phyloP scores from a whole-genome alignment of 176 grass and related monocot species.

The Oryza punctata region DNA sequence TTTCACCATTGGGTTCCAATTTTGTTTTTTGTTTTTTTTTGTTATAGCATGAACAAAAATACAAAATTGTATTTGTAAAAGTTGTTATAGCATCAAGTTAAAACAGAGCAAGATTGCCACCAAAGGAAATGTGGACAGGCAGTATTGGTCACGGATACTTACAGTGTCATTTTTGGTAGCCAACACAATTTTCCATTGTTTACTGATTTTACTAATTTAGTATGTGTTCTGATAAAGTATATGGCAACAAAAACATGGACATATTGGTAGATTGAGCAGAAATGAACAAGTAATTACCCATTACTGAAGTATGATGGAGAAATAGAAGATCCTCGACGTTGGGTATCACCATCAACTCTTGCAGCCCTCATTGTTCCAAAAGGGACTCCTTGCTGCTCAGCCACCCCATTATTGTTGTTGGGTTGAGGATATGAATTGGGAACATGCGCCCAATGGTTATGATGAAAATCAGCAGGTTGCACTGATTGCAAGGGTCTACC shows the following conservation, averaged over 20 bases:
- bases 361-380: constrained; percentile 59
- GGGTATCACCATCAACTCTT: constrained; percentile 57
- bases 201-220: constrained; percentile 13
- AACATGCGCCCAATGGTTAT: constrained; percentile 64
- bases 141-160: not conserved
- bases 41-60: not conserved
- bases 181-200: not conserved
- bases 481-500: constrained; percentile 45
- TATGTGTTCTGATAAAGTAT: not conserved
- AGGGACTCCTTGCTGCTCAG: constrained; percentile 53
- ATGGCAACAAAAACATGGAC: not conserved
- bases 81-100: not conserved
- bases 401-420: constrained; percentile 40
- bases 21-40: not conserved
- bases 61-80: no score
- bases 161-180: not conserved
- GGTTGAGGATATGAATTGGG: constrained; percentile 59
- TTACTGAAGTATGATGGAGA: constrained; percentile 61
- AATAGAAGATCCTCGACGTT: constrained; percentile 46
- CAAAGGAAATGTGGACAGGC: not conserved
- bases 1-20: not conserved
- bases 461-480: constrained; percentile 61
- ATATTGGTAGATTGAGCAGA: not conserved
- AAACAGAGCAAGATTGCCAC: constrained; percentile 4
- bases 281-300: constrained; percentile 47